These are phyloP conservation scores for Eimeria necatrix DNA, from an alignment of 169 alveolate genomes.

Conservation along the genomic window DNA sequence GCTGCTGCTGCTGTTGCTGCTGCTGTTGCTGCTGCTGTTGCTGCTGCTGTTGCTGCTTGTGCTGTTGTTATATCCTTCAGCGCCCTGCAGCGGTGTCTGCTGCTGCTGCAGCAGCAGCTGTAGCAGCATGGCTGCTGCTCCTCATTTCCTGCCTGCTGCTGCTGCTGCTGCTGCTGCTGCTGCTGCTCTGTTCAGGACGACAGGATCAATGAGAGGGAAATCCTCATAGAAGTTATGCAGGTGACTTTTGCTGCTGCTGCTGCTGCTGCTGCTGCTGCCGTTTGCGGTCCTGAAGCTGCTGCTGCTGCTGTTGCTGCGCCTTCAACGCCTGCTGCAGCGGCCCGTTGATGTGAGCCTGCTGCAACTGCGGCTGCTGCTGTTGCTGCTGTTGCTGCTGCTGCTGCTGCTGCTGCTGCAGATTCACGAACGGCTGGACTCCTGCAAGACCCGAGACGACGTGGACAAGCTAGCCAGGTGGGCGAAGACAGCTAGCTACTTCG, in stretches of 20 bases:
- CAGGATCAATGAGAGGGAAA: background rate
- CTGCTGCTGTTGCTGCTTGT: background rate
- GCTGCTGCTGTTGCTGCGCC: background rate
- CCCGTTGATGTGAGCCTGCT: background rate
- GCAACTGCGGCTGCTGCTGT: background rate
- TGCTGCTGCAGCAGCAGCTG: too few relatives aligned
- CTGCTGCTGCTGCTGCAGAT: conserved; percentile 1
- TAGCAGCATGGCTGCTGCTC: too few relatives aligned
- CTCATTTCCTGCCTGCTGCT: too few relatives aligned
- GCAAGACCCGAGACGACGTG: background rate
- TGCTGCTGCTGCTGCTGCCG: too few relatives aligned
- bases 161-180: too few relatives aligned
- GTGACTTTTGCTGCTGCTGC: background rate
- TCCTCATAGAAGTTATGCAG: background rate
- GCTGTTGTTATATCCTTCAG: too few relatives aligned
- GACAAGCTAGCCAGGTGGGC: background rate
- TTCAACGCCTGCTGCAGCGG: background rate
- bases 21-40: background rate
- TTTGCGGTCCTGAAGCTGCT: too few relatives aligned
- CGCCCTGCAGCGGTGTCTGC: too few relatives aligned
- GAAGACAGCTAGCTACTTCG: too few relatives aligned
- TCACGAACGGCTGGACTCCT: background rate
- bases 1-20: background rate
- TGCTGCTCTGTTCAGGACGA: background rate
- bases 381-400: background rate